Percentiles rank a stretch among this genome's conserved stretches.
These are phyloP conservation scores for Ceratobasidium sp. DNA, from an alignment of 1,284 basidiomycete species.

Conservation along the genomic window DNA sequence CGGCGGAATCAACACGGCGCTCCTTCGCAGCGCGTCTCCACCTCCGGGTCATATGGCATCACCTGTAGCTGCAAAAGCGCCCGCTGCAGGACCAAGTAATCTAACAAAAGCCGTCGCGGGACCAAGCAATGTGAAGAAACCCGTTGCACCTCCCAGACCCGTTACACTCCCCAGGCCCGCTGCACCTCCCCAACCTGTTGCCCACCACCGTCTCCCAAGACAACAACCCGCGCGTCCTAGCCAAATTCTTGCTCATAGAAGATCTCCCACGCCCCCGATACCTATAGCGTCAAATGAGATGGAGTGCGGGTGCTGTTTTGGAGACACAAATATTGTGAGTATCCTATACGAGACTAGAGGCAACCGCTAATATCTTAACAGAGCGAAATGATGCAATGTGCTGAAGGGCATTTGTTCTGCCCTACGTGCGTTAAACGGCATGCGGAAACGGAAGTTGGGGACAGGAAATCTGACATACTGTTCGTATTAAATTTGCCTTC, in stretches of 20 bases:
- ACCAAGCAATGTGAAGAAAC: background rate
- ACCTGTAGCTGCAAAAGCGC: background rate
- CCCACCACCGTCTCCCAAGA: too few relatives aligned
- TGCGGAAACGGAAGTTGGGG: constrained; percentile 34
- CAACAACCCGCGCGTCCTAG: background rate
- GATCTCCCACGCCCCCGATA: background rate
- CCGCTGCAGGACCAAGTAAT: constrained; percentile 23
- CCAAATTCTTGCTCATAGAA: background rate
- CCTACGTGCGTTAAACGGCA: constrained; percentile 10
- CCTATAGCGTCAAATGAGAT: background rate
- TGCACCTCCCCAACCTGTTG: background rate
- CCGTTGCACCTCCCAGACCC: background rate
- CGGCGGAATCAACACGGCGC: background rate
- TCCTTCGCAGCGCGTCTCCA: constrained; percentile 16
- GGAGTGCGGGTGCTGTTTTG: constrained; percentile 36
- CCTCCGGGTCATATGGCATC: background rate
- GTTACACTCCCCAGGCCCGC: background rate
- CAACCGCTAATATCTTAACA: background rate
- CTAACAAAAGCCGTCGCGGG: background rate
- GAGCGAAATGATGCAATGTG: constrained; percentile 35
- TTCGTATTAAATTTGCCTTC: background rate
- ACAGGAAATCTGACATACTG: constrained; percentile 17
- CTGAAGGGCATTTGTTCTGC: constrained; percentile 33
- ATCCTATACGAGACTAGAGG: background rate
- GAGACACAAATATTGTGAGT: constrained; percentile 28